Evolutionary conservation across 305 asterid genomes (phyloP), one percentile per base, ranked within the genome.

Genomic region (Plantago coronopus): DNA sequence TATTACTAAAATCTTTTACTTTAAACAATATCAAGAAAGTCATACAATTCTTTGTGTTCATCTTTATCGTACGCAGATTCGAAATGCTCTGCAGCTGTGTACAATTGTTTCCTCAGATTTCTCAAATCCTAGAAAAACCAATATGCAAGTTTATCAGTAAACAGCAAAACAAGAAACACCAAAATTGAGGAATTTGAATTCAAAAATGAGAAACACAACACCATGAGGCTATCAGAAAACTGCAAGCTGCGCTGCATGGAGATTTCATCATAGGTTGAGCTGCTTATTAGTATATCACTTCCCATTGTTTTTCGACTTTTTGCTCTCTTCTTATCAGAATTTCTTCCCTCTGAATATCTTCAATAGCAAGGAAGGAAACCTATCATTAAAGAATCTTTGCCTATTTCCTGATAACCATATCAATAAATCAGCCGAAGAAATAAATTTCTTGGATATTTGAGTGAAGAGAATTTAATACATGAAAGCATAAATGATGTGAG

Each of bases 11-110:
- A 51, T 44, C 5, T 49, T 1, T 44, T 18, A 45, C 15, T 44
- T 11, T 23, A 59, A 13, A 29, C 14, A 10, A 19, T 12, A 6
- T 22, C 18, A 1, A 42, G 9, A 55, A 31, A 59, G 22, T 17
- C 90, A 29, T 75, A 91, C 98, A 86, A 56, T 61, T 83, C 81
- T 68, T 86, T 80, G 66, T 78, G 89, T 25, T 91, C 84, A 69
- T 79, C 76, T 62, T 83, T 81, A 34, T 69, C 77, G 67, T 84
- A 91, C 54, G 91, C 73, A 17, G 81, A 67, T 66, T 91, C 97
- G 46, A 86, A 86, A 72, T 81, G 75, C 69, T 89, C 98, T 65
- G 98, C 98, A 27, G 98, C 97, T 42, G 97, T 77, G 63, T 91
- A 87, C 45, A 91, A 55, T 59, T 89, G 97, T 43, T 67, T 50